Percentiles rank a stretch among this genome's conserved stretches.
These are phyloP conservation scores for Tieghemiomyces parasiticus DNA, from an alignment of 192 early-diverging fungal species.

Conservation along the genomic window DNA sequence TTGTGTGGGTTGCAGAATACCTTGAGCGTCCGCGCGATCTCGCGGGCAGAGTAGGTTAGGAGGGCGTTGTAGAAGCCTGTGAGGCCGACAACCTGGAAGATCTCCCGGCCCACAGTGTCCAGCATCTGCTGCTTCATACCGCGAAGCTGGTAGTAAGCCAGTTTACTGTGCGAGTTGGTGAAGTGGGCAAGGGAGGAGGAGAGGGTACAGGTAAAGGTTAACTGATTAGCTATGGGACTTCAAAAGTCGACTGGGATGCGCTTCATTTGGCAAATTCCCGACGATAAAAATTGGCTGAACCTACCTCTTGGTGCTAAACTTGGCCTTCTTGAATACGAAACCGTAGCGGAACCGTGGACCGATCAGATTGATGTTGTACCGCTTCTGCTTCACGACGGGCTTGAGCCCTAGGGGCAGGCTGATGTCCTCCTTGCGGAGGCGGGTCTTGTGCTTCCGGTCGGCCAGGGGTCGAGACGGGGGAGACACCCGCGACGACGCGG, in stretches of 20 bases:
- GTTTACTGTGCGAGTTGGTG: background rate
- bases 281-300: no score
- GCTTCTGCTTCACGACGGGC: background rate
- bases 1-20: slow-evolving; percentile 33
- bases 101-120: slow-evolving; percentile 1
- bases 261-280: no score
- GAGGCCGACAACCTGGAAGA: slow-evolving; percentile 16
- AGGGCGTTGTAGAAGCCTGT: slow-evolving; percentile 32
- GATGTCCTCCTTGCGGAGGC: no score
- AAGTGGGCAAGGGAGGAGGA: no score
- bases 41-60: slow-evolving; percentile 28
- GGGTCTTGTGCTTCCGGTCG: no score
- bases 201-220: no score
- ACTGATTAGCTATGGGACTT: no score
- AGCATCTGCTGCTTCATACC: slow-evolving; percentile 6
- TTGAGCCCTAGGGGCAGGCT: no score
- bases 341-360: slow-evolving; percentile 2
- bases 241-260: no score
- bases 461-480: no score
- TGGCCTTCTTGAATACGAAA: background rate
- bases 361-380: slow-evolving; percentile 8
- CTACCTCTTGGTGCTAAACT: background rate
- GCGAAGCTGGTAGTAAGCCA: slow-evolving; percentile 9
- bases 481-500: no score
- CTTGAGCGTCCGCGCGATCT: slow-evolving; percentile 31